Base-by-base conservation (phyloP, 345 rosid species). In the sweet orange (Citrus sinensis) region DNA sequence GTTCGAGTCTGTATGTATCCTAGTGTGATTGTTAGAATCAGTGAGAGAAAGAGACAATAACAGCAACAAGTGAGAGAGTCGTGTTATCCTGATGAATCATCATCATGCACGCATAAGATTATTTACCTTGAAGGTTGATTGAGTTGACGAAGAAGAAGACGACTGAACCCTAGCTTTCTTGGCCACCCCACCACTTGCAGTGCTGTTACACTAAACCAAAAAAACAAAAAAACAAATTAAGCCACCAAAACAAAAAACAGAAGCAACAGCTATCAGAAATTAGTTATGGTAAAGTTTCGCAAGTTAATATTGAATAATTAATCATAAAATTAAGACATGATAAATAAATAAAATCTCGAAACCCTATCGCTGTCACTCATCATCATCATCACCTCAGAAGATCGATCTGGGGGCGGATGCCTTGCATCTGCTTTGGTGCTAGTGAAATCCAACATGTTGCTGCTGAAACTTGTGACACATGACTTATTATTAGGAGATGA, bases 151-250 rank as follows among this genome's bases (percentile, higher is more conserved):
- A 83, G 92, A 87, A 82, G 98, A 83, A 82, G 92, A 87, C 76
- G 98, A 87, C 81, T 92, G 99, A 82, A 88, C 89, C 89, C 90
- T 97, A 42, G 98, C 94, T 86, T 93, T 97, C 93, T 97, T 97
- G 54, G 80, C 79, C 82, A 92, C 83, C 85, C 93, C 98, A 80
- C 94, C 97, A 78, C 80, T 87, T 70, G 84, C 89, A 78, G 79
- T 81, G 91, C 98, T 90, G 84, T 92, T 90, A 84, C 94, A 86
- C 99, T 97, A 46, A 79, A 25, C 81, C 24, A 68, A 39, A 58
- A 76, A 32, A 30, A 29, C 2, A 29, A 54, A 42, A 58, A 54
- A 54, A 46, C 17, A 46, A 46, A 46, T 46, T 19, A 54, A 54
- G 6, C 58, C 7, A 54, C n/a, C 58, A 54, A 54, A 14, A 17